These are phyloP conservation scores for Erodium trifolium DNA, from an alignment of 441 rosid genomes.

Conservation along the genomic window DNA sequence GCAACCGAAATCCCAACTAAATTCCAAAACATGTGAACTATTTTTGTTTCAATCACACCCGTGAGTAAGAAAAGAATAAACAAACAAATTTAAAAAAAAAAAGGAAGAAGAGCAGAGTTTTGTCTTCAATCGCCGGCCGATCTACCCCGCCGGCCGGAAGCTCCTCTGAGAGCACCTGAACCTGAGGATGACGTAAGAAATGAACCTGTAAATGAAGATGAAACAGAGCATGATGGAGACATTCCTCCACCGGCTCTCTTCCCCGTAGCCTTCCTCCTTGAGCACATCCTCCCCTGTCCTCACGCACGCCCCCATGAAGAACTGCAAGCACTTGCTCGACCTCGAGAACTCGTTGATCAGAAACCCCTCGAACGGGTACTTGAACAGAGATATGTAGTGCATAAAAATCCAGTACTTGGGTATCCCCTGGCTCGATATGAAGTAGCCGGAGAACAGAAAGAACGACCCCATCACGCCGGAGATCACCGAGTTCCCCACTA, in stretches of 20 bases:
- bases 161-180: conserved; percentile 55
- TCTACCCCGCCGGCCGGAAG: conserved; percentile 15
- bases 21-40: not conserved
- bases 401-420: conserved; percentile 83
- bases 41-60: not conserved
- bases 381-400: conserved; percentile 80
- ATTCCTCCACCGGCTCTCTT: conserved; percentile 69
- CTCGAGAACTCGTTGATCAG: conserved; percentile 79
- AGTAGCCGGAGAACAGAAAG: conserved; percentile 89
- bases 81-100: not conserved
- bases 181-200: conserved; percentile 68
- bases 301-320: conserved; percentile 53
- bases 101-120: not conserved
- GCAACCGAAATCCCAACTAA: not conserved
- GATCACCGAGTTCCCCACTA: conserved; percentile 77
- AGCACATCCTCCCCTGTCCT: conserved; percentile 62
- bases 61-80: not conserved
- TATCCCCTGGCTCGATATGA: conserved; percentile 65
- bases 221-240: conserved; percentile 63
- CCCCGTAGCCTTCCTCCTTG: conserved; percentile 64
- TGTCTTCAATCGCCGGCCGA: not conserved
- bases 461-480: conserved; percentile 92
- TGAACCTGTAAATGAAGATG: conserved; percentile 67
- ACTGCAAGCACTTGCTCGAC: conserved; percentile 62
- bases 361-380: conserved; percentile 93